phyloP scores from a whole-genome alignment of 2,329 filamentous ascomycete species.

The Fusarium robinianum region DNA sequence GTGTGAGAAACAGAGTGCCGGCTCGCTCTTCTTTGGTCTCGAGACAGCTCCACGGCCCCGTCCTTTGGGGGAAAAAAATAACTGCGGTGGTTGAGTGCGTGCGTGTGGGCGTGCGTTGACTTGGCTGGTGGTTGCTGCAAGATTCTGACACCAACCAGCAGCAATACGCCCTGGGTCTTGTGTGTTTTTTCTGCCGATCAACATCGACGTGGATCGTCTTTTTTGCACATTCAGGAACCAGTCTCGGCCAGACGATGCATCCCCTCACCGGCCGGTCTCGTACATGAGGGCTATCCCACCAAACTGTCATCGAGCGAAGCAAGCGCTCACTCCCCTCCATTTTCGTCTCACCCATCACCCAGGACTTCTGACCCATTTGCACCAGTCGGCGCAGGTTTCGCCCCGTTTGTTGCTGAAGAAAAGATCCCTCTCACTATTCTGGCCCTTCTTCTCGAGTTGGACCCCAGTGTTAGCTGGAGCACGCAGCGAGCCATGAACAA shows the following conservation, averaged over 20 bases:
- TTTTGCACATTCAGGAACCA: constrained; percentile 26
- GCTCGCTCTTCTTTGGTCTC: constrained; percentile 21
- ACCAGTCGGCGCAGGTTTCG: constrained; percentile 13
- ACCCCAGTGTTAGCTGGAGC: constrained; percentile 29
- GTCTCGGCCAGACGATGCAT: constrained; percentile 34
- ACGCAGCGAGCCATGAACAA: constrained; percentile 40
- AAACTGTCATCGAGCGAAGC: constrained; percentile 12
- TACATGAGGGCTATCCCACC: constrained; percentile 34
- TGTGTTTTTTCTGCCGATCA: constrained; percentile 19
- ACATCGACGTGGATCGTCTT: constrained; percentile 19
- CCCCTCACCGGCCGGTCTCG: constrained; percentile 23
- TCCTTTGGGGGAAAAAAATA: constrained; percentile 16
- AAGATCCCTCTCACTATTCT: neutral
- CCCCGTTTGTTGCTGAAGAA: constrained; percentile 5
- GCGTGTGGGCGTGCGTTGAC: constrained; percentile 14
- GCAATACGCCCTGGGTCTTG: neutral
- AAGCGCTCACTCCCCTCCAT: constrained; percentile 7
- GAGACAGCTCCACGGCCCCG: constrained; percentile 18
- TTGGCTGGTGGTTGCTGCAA: constrained; percentile 16
- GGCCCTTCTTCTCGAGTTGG: constrained; percentile 1
- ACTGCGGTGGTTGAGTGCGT: constrained; percentile 24
- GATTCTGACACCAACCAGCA: constrained; percentile 11
- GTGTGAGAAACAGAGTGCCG: constrained; percentile 21
- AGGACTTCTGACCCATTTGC: constrained; percentile 14
- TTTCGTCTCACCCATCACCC: constrained; percentile 18